Evolutionary conservation across 1,284 basidiomycete species (phyloP).

Genomic region (Trichosporon asahii): DNA sequence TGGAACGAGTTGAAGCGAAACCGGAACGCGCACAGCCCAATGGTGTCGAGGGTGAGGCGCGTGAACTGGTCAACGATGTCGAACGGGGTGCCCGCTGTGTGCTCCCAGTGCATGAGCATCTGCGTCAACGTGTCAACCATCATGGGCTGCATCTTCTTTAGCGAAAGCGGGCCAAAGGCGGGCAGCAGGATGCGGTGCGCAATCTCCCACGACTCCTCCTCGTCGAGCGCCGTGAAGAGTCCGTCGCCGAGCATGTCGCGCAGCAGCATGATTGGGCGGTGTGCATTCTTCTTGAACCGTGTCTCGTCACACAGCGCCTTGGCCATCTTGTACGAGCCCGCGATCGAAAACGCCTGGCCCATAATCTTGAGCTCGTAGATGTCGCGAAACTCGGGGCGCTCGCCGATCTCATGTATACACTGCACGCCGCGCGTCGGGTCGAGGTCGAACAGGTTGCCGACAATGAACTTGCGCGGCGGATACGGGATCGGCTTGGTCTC

Average conservation of each 20-base stretch:
- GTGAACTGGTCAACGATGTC: slow-evolving; percentile 30
- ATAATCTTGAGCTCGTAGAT: slow-evolving; percentile 47
- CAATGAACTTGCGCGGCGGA: slow-evolving; percentile 4
- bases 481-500: neutral
- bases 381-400: neutral
- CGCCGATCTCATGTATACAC: slow-evolving; percentile 26
- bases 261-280: slow-evolving; percentile 49
- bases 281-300: slow-evolving; percentile 54
- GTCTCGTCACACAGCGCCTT: slow-evolving; percentile 56
- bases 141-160: slow-evolving; percentile 56
- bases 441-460: slow-evolving; percentile 49
- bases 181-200: slow-evolving; percentile 58
- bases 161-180: slow-evolving; percentile 55
- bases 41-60: slow-evolving; percentile 12
- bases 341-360: slow-evolving; percentile 41
- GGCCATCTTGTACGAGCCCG: slow-evolving; percentile 50
- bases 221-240: slow-evolving; percentile 46
- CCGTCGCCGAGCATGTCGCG: slow-evolving; percentile 55
- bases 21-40: slow-evolving; percentile 47
- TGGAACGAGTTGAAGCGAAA: slow-evolving; percentile 46
- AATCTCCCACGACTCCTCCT: slow-evolving; percentile 55
- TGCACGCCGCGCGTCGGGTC: slow-evolving; percentile 15
- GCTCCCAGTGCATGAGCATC: slow-evolving; percentile 40
- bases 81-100: slow-evolving; percentile 19
- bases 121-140: slow-evolving; percentile 57